phyloP scores from a whole-genome alignment of 2,329 filamentous ascomycete genomes.

The Exophiala dermatitidis region DNA sequence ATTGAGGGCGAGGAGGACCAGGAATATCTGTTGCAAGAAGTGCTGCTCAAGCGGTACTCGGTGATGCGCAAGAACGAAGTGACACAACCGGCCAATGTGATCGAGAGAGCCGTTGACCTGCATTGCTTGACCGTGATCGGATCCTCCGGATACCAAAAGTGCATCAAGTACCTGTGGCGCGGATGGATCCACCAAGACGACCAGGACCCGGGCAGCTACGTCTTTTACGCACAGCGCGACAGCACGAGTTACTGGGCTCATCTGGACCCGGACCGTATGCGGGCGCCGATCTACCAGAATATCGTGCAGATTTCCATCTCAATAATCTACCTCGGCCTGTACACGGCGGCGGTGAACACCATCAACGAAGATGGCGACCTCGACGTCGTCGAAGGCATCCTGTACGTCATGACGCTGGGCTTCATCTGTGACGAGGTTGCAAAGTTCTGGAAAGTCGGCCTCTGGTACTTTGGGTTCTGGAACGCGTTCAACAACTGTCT shows the following conservation, averaged over 20 bases:
- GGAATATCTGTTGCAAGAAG: slow-evolving; percentile 67
- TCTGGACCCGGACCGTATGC: slow-evolving; percentile 89
- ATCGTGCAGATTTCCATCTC: slow-evolving; percentile 78
- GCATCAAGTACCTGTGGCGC: slow-evolving; percentile 83
- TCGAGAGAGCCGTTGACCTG: slow-evolving; percentile 88
- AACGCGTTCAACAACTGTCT: slow-evolving; percentile 86
- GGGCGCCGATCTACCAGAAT: slow-evolving; percentile 88
- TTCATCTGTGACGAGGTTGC: slow-evolving; percentile 81
- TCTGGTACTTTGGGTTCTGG: slow-evolving; percentile 91
- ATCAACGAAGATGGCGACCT: slow-evolving; percentile 79
- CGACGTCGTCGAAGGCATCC: slow-evolving; percentile 71
- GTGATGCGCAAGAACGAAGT: slow-evolving; percentile 64
- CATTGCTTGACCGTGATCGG: slow-evolving; percentile 85
- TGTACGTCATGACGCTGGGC: slow-evolving; percentile 86
- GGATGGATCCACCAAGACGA: slow-evolving; percentile 98
- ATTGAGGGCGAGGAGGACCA: slow-evolving; percentile 81
- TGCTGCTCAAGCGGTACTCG: slow-evolving; percentile 84
- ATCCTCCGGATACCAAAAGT: slow-evolving; percentile 91
- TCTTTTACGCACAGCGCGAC: slow-evolving; percentile 77
- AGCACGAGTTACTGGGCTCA: slow-evolving; percentile 72
- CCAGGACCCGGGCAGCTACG: slow-evolving; percentile 77
- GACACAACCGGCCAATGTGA: slow-evolving; percentile 72
- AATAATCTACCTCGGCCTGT: slow-evolving; percentile 72
- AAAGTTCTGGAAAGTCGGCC: slow-evolving; percentile 92
- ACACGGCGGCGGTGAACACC: slow-evolving; percentile 87